Percentiles rank a stretch among this genome's conserved stretches.
Conservation (phyloP, 768 basidiomycete species). For the Sarcodon aspratus region DNA sequence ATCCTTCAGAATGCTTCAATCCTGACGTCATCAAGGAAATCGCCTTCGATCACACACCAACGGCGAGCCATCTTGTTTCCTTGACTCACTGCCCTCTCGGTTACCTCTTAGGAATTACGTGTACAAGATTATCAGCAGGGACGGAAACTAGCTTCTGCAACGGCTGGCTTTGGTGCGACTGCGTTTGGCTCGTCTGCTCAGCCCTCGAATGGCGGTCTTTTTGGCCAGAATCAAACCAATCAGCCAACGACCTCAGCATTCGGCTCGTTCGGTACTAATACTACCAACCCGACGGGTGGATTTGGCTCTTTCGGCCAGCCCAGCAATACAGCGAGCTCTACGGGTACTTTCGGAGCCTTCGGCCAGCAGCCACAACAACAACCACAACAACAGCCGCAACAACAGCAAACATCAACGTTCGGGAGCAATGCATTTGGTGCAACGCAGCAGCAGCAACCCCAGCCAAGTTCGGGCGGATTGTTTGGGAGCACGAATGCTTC, state of each 20-base stretch:
- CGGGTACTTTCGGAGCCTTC: constrained; percentile 18
- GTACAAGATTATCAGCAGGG: constrained; percentile 35
- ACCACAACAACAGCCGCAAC: constrained; percentile 22
- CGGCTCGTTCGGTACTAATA: constrained; percentile 12
- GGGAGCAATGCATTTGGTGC: constrained; percentile 17
- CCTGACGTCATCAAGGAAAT: background rate
- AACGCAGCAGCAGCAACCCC: constrained; percentile 17
- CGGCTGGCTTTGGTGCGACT: constrained; percentile 18
- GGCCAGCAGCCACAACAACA: constrained; percentile 20
- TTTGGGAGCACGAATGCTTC: constrained; percentile 14
- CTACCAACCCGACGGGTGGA: constrained; percentile 7
- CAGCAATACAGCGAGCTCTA: constrained; percentile 11
- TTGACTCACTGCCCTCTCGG: background rate
- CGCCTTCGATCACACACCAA: background rate
- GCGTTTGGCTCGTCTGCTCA: constrained; percentile 20
- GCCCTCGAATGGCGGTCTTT: constrained; percentile 11
- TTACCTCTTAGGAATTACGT: constrained; percentile 28
- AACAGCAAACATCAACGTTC: constrained; percentile 5
- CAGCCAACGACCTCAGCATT: constrained; percentile 18
- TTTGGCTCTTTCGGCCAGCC: constrained; percentile 5
- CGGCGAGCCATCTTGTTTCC: background rate
- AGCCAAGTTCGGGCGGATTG: constrained; percentile 17
- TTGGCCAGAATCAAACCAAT: constrained; percentile 18
- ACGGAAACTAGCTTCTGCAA: constrained; percentile 26
- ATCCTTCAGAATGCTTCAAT: background rate